Evolutionary conservation across 202 grass and related monocot species (phyloP).

Genomic region (Zoysia matrella): DNA sequence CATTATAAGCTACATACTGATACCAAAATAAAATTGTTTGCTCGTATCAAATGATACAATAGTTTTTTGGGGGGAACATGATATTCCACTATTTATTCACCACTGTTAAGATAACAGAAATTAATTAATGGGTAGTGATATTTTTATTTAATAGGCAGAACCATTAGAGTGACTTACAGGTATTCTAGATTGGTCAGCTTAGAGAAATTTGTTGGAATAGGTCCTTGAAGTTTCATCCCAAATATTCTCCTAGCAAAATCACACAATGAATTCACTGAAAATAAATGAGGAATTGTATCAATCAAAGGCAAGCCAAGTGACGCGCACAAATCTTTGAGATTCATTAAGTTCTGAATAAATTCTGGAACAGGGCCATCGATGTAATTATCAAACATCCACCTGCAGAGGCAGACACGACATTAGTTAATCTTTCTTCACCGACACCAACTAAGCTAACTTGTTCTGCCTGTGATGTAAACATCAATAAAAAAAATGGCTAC

Average conservation of each 20-base stretch:
- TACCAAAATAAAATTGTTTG: background rate
- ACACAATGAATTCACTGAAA: constrained; percentile 1
- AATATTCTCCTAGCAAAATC: constrained; percentile 61
- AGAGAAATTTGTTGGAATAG: constrained; percentile 53
- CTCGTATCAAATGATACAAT: background rate
- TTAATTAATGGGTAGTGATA: background rate
- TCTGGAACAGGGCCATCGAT: constrained; percentile 51
- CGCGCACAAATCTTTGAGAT: constrained; percentile 57
- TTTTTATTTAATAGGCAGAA: background rate
- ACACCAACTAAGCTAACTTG: background rate
- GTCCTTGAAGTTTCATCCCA: constrained; percentile 58
- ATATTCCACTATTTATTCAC: background rate
- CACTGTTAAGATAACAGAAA: background rate
- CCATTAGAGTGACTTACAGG: constrained; percentile 51
- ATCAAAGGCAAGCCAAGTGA: constrained; percentile 29
- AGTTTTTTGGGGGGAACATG: background rate
- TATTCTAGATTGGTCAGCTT: constrained; percentile 45
- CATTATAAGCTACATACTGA: background rate
- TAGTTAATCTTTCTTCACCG: constrained; percentile 22
- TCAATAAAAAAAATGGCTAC: background rate
- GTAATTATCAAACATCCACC: constrained; percentile 72
- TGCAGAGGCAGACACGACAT: constrained; percentile 24
- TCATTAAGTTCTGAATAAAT: constrained; percentile 51
- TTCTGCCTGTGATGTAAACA: background rate
- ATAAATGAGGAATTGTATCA: background rate